These are phyloP conservation scores for Houttuynia cordata DNA, from an alignment of 164 flowering plant genomes.

Conservation along the genomic window DNA sequence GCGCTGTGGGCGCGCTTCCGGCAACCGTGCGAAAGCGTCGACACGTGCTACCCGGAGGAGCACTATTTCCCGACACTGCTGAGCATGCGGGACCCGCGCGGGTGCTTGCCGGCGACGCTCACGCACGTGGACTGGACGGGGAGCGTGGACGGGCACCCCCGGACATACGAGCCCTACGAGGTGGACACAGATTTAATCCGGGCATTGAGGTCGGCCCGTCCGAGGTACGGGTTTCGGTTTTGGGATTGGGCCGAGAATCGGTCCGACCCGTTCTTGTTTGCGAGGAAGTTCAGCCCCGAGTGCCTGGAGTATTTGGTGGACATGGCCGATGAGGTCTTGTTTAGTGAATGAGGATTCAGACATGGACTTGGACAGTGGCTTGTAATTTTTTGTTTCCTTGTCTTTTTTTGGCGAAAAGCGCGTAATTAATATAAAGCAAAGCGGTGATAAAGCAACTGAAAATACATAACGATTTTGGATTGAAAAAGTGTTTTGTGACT, in stretches of 20 bases:
- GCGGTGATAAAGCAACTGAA: too few species aligned
- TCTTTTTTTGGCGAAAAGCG: too few species aligned
- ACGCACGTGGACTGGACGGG: slow-evolving; percentile 86
- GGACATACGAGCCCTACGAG: slow-evolving; percentile 42
- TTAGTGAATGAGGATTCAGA: slow-evolving; percentile 42
- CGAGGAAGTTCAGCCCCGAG: slow-evolving; percentile 75
- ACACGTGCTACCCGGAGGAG: slow-evolving; percentile 76
- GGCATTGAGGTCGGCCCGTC: slow-evolving; percentile 11
- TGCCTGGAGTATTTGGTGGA: slow-evolving; percentile 50
- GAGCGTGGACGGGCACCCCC: slow-evolving; percentile 58
- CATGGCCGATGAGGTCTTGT: slow-evolving; percentile 47
- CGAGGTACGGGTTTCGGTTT: slow-evolving; percentile 1
- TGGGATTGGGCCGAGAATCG: not conserved
- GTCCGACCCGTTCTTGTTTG: slow-evolving; percentile 30
- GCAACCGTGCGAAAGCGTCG: slow-evolving; percentile 27
- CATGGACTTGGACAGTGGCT: too few species aligned
- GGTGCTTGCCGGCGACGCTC: slow-evolving; percentile 50
- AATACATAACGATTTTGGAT: too few species aligned
- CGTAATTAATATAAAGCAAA: not conserved
- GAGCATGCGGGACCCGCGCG: slow-evolving; percentile 38
- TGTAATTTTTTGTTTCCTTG: too few species aligned
- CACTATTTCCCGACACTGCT: slow-evolving; percentile 77
- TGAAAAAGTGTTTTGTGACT: too few species aligned
- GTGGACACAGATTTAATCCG: slow-evolving; percentile 44
- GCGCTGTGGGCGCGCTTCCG: slow-evolving; percentile 40